Evolutionary conservation across 306 rosid species (phyloP).

Genomic region (Cicer yamashitae): DNA sequence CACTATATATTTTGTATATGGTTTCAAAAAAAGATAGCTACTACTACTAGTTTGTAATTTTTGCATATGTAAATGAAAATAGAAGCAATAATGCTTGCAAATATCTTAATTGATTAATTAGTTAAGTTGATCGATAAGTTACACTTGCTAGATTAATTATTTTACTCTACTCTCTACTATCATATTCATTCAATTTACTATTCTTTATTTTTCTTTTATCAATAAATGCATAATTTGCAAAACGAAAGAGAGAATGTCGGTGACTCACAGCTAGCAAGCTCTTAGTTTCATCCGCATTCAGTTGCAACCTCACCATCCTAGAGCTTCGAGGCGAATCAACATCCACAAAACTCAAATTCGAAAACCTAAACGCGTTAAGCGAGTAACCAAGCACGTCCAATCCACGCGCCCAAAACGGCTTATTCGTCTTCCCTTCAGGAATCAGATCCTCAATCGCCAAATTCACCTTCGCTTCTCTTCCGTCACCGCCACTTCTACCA

Average conservation of each 20-base stretch:
- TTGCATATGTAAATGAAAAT: no score
- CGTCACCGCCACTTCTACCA: constrained; percentile 1
- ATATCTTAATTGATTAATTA: no score
- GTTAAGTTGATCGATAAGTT: no score
- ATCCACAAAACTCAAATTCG: constrained; percentile 64
- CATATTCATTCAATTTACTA: no score
- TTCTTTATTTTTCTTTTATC: no score
- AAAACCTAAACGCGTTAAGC: constrained; percentile 66
- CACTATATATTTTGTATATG: no score
- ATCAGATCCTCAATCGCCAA: constrained; percentile 72
- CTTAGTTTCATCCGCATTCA: constrained; percentile 54
- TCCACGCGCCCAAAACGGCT: constrained; percentile 95
- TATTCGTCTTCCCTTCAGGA: constrained; percentile 64
- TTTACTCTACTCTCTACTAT: no score
- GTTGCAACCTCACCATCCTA: constrained; percentile 60
- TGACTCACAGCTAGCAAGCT: constrained; percentile 66
- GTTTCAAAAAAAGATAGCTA: no score
- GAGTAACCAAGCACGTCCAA: constrained; percentile 91
- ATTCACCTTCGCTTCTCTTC: constrained; percentile 32
- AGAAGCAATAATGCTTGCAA: no score
- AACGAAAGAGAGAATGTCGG: neutral
- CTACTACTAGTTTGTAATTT: no score
- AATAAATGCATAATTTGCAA: no score
- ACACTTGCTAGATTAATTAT: no score
- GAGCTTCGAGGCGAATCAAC: constrained; percentile 54